A percentile compares a stretch with the other conserved stretches of the same genome.
Conservation (phyloP, 345 rosid genomes). For the Citropsis articulata region DNA sequence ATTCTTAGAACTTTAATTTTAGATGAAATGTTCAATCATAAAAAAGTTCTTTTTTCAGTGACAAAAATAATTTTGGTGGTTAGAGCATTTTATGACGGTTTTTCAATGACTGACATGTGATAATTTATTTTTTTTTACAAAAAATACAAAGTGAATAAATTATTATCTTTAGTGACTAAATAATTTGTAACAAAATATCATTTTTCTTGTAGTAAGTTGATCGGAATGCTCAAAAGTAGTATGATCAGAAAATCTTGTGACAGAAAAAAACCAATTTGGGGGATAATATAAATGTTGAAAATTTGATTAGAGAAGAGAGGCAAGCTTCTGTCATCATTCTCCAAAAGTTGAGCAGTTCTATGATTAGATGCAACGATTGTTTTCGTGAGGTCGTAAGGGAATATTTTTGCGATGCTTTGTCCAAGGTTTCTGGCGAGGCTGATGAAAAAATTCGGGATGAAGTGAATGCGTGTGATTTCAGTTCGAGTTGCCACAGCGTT, state of each 20-base stretch:
- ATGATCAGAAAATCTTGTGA: neutral
- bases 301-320: neutral
- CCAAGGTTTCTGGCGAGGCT: slow-evolving; percentile 40
- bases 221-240: neutral
- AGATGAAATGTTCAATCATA: no score
- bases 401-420: slow-evolving; percentile 38
- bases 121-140: no score
- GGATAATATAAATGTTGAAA: neutral
- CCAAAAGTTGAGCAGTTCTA: slow-evolving; percentile 17
- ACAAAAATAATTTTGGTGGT: no score
- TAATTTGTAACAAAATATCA: no score
- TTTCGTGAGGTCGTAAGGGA: slow-evolving; percentile 44
- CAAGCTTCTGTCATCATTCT: neutral
- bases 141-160: no score
- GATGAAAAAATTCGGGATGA: slow-evolving; percentile 21
- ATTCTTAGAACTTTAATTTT: no score
- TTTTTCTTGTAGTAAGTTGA: no score
- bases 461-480: slow-evolving; percentile 37
- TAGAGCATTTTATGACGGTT: no score
- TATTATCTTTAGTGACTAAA: no score
- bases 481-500: slow-evolving; percentile 33
- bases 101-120: no score
- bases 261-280: neutral
- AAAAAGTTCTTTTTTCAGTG: no score
- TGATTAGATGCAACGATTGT: slow-evolving; percentile 36